Base-by-base conservation (phyloP, 1,284 basidiomycete genomes). In the Ceratobasidium sp. region DNA sequence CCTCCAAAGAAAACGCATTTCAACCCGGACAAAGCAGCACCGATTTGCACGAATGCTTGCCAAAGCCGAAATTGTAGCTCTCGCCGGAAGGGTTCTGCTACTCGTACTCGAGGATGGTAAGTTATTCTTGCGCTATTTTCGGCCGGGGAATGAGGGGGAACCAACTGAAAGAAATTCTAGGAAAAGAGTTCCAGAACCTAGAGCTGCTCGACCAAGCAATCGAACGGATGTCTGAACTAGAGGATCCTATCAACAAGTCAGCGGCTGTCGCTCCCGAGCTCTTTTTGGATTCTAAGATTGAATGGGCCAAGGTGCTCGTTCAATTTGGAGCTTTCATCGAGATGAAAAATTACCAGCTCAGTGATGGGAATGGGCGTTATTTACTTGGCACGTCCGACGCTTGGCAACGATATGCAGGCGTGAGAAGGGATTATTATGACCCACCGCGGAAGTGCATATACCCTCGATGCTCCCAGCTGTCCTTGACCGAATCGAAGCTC, bases 391-490 rank as follows among this genome's bases (percentile, higher is more conserved):
- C 11, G 24, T 24, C 29, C 51, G 51, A 14, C 2, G 51, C 2
- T 53, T 53, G 51, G 51, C 27, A 53, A 8, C n/a, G 5, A 29
- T 24, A 24, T 53, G 29, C 27, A 1, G 22, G n/a, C 9, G 51
- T 53, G 24, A 22, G 27, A n/a, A 53, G 51, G 22, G 46, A n/a
- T 8, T 9, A 53, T 6, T 2, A 53, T n/a, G n/a, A 53, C 11
- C 9, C 3, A 24, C 27, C 22, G 19, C 14, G 11, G 11, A 56
- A 11, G 19, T 48, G 61, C 22, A n/a, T 5, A 19, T 63, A 63
- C 61, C 61, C 61, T 63, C 61, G 61, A 29, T 63, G 61, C 39
- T 46, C 31, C 31, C 61, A 31, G 24, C 9, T 22, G 5, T 56
- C 16, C 2, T 6, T 13, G 39, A 13, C 41, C 9, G 27, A 24